Evolutionary conservation across 2,329 filamentous ascomycete species (phyloP).

Genomic region (Blastomyces gilchristii): DNA sequence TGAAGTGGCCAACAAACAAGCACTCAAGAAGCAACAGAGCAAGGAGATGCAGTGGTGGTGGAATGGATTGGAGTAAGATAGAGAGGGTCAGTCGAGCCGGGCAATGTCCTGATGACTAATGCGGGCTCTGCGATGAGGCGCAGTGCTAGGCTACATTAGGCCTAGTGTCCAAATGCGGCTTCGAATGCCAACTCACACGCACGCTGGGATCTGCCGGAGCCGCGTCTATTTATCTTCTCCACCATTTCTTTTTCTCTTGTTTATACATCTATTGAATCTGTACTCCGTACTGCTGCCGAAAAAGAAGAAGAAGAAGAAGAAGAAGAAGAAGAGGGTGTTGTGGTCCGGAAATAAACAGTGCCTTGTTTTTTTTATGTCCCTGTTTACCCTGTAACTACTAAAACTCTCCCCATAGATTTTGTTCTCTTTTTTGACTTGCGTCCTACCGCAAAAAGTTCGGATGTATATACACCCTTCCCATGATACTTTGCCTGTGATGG

Average conservation of each 20-base stretch:
- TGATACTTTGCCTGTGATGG: conserved; percentile 1
- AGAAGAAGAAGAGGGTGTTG: neutral
- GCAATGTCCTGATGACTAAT: neutral
- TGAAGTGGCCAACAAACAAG: neutral
- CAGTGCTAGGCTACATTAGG: neutral
- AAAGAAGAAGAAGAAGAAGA: neutral
- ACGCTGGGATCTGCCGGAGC: neutral
- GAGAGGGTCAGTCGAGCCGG: neutral
- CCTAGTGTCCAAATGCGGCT: neutral
- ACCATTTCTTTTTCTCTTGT: neutral
- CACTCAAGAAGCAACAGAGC: too few relatives aligned
- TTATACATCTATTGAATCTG: neutral
- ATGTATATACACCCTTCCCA: neutral
- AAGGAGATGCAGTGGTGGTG: too few relatives aligned
- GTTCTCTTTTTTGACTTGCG: neutral
- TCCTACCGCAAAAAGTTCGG: neutral
- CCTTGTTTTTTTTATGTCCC: neutral
- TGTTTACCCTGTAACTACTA: neutral
- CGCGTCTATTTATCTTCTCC: neutral
- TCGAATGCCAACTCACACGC: conserved; percentile 1
- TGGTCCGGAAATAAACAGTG: neutral
- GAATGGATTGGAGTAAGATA: too few relatives aligned
- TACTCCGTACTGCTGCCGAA: neutral
- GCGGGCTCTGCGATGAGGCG: neutral
- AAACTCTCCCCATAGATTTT: neutral